Evolutionary conservation across 768 basidiomycete species (phyloP).

Genomic region (Trametes cubensis): DNA sequence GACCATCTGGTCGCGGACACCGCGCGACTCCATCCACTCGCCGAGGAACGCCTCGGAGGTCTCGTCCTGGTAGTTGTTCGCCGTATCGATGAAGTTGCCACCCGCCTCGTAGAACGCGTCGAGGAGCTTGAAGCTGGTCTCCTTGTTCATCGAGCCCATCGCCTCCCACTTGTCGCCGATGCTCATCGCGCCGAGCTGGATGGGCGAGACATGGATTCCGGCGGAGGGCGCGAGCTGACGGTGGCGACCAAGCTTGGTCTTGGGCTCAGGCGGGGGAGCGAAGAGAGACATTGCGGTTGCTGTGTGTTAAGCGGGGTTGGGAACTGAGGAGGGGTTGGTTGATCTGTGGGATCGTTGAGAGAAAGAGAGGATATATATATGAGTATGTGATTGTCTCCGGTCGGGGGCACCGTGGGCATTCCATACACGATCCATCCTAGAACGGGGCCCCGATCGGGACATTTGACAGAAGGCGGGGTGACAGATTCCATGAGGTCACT

Average conservation of each 20-base stretch:
- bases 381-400: too few species aligned
- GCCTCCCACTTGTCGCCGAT: constrained; percentile 42
- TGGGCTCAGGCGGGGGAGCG: constrained; percentile 23
- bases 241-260: constrained; percentile 35
- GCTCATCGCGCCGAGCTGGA: constrained; percentile 44
- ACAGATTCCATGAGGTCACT: too few species aligned
- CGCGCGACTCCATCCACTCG: constrained; percentile 44
- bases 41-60: constrained; percentile 43
- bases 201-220: constrained; percentile 42
- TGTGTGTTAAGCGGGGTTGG: neutral
- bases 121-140: constrained; percentile 36
- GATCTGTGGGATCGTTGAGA: neutral
- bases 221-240: constrained; percentile 40
- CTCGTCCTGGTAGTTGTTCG: constrained; percentile 39
- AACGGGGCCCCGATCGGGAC: too few species aligned
- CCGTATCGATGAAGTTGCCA: constrained; percentile 41
- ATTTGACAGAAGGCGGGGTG: too few species aligned
- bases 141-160: constrained; percentile 41
- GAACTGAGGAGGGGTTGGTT: neutral
- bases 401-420: too few species aligned
- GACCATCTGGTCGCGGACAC: constrained; percentile 42
- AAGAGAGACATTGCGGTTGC: constrained; percentile 1
- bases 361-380: too few species aligned
- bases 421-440: too few species aligned
- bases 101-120: constrained; percentile 36